phyloP scores from a whole-genome alignment of 257 asterid species.

The Sherardia arvensis region DNA sequence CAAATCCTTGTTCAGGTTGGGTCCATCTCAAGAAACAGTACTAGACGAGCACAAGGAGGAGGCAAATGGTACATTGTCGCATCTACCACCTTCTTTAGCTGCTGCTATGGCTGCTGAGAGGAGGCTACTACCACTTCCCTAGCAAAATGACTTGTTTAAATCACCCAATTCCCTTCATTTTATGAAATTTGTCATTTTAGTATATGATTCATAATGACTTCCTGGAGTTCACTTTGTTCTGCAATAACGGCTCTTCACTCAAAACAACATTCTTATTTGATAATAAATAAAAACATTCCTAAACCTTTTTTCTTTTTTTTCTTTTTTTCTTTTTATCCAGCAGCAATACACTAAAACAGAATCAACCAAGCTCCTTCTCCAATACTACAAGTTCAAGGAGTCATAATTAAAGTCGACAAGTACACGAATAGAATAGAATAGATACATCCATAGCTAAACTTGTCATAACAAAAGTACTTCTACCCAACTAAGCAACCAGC shows the following conservation, averaged over 20 bases:
- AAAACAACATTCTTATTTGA: too few species aligned
- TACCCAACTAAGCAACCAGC: background rate
- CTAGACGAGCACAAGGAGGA: constrained; percentile 16
- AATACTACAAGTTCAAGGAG: background rate
- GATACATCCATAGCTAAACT: background rate
- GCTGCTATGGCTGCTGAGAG: constrained; percentile 90
- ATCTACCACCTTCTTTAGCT: constrained; percentile 75
- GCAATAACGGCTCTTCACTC: too few species aligned
- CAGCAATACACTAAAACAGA: background rate
- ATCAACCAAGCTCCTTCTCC: background rate
- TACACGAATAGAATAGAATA: background rate
- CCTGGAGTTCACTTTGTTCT: too few species aligned
- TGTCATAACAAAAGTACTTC: background rate
- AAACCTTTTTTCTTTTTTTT: too few species aligned
- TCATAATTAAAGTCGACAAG: background rate
- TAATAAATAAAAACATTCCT: too few species aligned
- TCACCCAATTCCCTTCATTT: too few species aligned
- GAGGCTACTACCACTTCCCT: constrained; percentile 55
- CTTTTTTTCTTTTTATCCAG: too few species aligned
- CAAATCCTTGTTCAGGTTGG: constrained; percentile 66
- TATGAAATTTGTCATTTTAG: too few species aligned
- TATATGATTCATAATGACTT: too few species aligned
- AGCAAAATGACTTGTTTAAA: too few species aligned
- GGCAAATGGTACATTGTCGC: constrained; percentile 54
- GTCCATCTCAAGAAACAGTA: constrained; percentile 25